Base-by-base conservation (phyloP, 1,139 yeast species). In the Nakaseomyces kungkrabaensis region DNA sequence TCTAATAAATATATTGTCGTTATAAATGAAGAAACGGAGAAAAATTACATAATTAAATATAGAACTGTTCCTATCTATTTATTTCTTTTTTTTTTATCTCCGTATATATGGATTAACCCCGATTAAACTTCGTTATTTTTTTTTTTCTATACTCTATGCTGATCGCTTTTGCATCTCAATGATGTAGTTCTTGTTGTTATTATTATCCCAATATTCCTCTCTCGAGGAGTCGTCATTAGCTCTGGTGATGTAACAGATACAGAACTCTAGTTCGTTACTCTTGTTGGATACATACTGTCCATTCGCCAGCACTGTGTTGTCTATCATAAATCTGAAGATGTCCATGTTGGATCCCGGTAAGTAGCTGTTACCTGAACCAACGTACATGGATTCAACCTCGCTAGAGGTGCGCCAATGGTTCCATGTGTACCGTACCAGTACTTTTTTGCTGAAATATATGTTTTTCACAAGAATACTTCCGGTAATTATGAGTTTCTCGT, bases 241-340 rank as follows among this genome's bases (percentile, higher is more conserved):
- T 43, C 62, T 47, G 24, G 59, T 51, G 42, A 52, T 51, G 54
- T 59, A 59, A 34, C 52, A 57, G 22, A 59, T 51, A 52, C 62
- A 59, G 42, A 59, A 52, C 47, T 59, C 56, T 26, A 58, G 50
- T 26, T 45, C 41, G n/a, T 27, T 29, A 25, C 41, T 37, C 26
- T 11, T 17, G 32, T 33, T 31, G 37, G 31, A 43, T 13, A 48
- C 47, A 8, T 46, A 40, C 29, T 42, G 37, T 27, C 43, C 45
- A 32, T 47, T 43, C 26, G 46, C 47, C 11, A 50, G 50, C 40
- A 47, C 48, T 31, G 52, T 48, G 32, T 50, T 49, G 48, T 56
- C 61, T n/a, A 62, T 53, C 32, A 56, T 56, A 49, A 62, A 57
- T 38, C 56, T 55, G 54, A 62, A 62, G 7, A 59, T 46, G 51